Conservation (phyloP, 371 early-diverging fungal genomes). For the Fennellomyces sp. region DNA sequence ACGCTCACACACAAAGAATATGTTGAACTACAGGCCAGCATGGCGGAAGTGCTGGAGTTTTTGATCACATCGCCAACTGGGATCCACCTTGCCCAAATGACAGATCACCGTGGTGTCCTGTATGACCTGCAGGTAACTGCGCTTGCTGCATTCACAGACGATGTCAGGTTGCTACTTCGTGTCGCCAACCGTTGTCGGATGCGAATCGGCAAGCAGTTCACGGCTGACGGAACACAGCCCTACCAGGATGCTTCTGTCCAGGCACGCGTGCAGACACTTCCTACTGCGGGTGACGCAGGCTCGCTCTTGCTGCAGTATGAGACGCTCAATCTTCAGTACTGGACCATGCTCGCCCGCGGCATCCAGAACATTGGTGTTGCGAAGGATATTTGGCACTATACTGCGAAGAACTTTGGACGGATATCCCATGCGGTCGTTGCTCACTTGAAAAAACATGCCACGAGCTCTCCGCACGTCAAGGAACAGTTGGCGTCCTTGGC, state of each 20-base stretch:
- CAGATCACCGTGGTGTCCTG: constrained; percentile 66
- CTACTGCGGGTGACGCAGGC: neutral
- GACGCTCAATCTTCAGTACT: constrained; percentile 53
- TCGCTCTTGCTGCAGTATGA: constrained; percentile 29
- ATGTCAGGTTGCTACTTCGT: constrained; percentile 60
- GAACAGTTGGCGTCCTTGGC: constrained; percentile 23
- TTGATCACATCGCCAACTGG: constrained; percentile 65
- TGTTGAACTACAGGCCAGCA: constrained; percentile 55
- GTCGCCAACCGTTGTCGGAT: constrained; percentile 68
- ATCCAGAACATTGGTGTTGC: constrained; percentile 40
- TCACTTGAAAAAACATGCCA: constrained; percentile 21
- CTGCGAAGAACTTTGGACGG: constrained; percentile 24
- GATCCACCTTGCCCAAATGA: constrained; percentile 60
- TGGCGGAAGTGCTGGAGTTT: constrained; percentile 61
- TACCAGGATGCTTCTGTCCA: constrained; percentile 31
- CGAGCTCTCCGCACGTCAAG: constrained; percentile 10
- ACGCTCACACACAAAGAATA: constrained; percentile 68
- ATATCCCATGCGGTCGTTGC: constrained; percentile 27
- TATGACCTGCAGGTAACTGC: constrained; percentile 69
- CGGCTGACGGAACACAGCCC: constrained; percentile 42
- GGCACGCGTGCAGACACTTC: constrained; percentile 13
- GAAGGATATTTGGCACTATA: constrained; percentile 40
- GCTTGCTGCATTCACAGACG: constrained; percentile 66
- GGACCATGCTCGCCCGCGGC: constrained; percentile 51
- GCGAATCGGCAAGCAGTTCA: constrained; percentile 58